phyloP scores from a whole-genome alignment of 768 basidiomycete species.

The Amanita pallidorosea region DNA sequence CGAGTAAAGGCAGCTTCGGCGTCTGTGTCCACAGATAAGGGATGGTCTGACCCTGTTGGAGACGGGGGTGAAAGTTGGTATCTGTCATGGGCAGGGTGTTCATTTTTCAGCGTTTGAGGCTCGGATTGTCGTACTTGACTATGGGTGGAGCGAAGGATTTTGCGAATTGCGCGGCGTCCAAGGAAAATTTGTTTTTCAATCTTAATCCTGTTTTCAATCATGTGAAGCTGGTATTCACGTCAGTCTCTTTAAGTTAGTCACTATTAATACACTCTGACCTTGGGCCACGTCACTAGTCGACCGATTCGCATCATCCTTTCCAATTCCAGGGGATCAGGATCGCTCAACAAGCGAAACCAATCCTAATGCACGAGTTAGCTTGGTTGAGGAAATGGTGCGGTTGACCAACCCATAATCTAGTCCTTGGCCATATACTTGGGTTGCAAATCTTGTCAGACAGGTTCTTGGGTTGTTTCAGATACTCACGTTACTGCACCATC shows the following conservation, averaged over 20 bases:
- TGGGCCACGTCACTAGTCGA: constrained; percentile 92
- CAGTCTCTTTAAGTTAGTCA: background rate
- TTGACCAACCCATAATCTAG: constrained; percentile 48
- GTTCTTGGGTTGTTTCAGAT: too few species aligned
- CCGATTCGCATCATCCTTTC: constrained; percentile 83
- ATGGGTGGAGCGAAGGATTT: constrained; percentile 14
- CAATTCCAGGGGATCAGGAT: constrained; percentile 73
- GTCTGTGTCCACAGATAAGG: constrained; percentile 72
- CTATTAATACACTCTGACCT: constrained; percentile 33
- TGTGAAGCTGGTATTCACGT: constrained; percentile 53
- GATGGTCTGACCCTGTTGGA: constrained; percentile 34
- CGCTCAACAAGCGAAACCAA: constrained; percentile 75
- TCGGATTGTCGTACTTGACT: constrained; percentile 6
- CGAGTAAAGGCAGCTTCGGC: constrained; percentile 60
- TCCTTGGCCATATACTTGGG: constrained; percentile 74
- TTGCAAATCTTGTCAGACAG: constrained; percentile 12
- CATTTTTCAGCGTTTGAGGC: constrained; percentile 11
- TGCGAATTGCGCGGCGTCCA: constrained; percentile 67
- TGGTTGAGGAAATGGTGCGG: background rate
- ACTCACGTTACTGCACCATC: constrained; percentile 81
- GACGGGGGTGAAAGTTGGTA: constrained; percentile 17
- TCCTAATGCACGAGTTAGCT: constrained; percentile 35
- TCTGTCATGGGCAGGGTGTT: constrained; percentile 6
- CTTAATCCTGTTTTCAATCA: constrained; percentile 84
- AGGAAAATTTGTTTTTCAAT: constrained; percentile 76